Evolutionary conservation across 2,329 filamentous ascomycete genomes (phyloP).

Genomic region (Xylariaceae sp.): DNA sequence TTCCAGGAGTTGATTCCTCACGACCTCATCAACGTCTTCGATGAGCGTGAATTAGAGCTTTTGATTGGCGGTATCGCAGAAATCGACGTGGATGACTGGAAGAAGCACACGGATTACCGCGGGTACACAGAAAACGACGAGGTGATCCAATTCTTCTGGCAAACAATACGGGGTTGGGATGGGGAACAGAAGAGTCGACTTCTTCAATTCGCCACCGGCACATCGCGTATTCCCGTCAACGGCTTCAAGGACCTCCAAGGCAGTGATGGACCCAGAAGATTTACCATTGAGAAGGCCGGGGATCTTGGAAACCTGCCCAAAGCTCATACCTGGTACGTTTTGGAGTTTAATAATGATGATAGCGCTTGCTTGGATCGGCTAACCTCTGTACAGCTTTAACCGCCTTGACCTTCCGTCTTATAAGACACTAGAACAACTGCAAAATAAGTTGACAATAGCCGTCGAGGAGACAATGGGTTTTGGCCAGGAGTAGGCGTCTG

Average conservation of each 20-base stretch:
- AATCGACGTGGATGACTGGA: conserved; percentile 99
- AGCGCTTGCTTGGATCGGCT: not conserved
- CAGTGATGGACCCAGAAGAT: conserved; percentile 87
- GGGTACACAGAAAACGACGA: conserved; percentile 97
- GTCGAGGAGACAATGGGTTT: conserved; percentile 99
- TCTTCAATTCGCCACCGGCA: conserved; percentile 94
- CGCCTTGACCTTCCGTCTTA: conserved; percentile 92
- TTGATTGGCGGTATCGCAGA: conserved; percentile 99
- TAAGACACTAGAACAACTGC: conserved; percentile 77
- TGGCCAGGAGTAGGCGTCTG: conserved; percentile 73
- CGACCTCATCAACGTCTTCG: conserved; percentile 96
- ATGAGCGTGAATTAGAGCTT: conserved; percentile 93
- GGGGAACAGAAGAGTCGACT: conserved; percentile 96
- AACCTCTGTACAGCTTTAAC: conserved; percentile 66
- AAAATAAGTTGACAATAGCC: conserved; percentile 88
- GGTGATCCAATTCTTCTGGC: conserved; percentile 98
- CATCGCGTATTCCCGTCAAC: conserved; percentile 95
- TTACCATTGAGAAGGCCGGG: conserved; percentile 97
- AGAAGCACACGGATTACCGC: conserved; percentile 99
- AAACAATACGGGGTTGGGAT: conserved; percentile 93
- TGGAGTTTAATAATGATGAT: not conserved
- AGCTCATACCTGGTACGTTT: conserved; percentile 86
- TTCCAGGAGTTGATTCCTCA: conserved; percentile 97
- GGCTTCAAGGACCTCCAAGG: conserved; percentile 99
- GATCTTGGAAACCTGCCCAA: conserved; percentile 88